Conservation (phyloP, 306 rosid species). For the Prunus mongolica region DNA sequence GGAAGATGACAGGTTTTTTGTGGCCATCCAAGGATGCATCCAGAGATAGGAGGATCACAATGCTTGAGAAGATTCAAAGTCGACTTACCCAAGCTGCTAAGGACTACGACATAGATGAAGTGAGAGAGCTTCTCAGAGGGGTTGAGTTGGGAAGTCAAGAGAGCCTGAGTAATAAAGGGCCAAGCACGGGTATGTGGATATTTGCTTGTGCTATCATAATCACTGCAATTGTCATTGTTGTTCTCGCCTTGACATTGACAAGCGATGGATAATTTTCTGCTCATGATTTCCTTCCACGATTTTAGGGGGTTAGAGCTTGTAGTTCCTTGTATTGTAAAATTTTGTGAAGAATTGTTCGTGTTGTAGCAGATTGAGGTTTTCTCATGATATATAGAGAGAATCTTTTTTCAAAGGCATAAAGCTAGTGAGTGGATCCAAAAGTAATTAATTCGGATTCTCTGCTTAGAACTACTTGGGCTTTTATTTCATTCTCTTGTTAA, state of each 20-base stretch:
- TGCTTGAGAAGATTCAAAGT: conserved; percentile 71
- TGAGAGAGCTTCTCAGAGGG: conserved; percentile 77
- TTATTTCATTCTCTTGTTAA: too few species aligned
- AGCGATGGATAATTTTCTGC: conserved; percentile 51
- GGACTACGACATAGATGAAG: conserved; percentile 71
- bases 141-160: conserved; percentile 52
- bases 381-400: neutral
- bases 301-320: neutral
- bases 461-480: neutral
- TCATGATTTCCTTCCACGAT: conserved; percentile 2
- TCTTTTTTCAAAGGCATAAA: neutral
- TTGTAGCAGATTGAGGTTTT: neutral
- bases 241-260: conserved; percentile 69
- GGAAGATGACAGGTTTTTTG: conserved; percentile 87
- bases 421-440: neutral
- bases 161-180: conserved; percentile 31
- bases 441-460: neutral
- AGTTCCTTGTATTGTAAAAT: neutral
- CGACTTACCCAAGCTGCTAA: conserved; percentile 77
- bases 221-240: conserved; percentile 53
- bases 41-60: conserved; percentile 32
- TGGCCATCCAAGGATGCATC: conserved; percentile 48
- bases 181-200: conserved; percentile 36
- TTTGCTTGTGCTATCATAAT: conserved; percentile 43
- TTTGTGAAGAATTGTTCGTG: neutral